Evolutionary conservation across 768 basidiomycete genomes (phyloP), one percentile per base, ranked within the genome.

Genomic region (Tricholoma hemisulphureum): DNA sequence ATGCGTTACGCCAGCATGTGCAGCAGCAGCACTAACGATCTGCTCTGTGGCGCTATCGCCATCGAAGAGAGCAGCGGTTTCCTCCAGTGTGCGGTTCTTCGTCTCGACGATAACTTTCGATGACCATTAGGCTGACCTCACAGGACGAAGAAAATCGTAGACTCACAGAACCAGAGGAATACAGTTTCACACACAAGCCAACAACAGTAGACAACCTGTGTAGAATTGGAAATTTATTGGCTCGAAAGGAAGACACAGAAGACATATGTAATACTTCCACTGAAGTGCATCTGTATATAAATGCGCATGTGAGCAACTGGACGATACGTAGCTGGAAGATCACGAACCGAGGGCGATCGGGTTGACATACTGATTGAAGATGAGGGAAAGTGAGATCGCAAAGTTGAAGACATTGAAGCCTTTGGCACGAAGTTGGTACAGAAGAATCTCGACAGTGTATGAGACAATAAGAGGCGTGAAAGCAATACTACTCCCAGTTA

Each of bases 341-440:
- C 35, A 65, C 69, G 45, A 53, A 69, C 70, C 78, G 41, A 92
- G 76, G 31, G 89, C 90, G 69, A 91, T 82, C 32, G 91, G 92
- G 77, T 93, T 93, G 70, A 87, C 84, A 67, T 93, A 91, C 73
- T 92, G 91, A 70, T 93, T 93, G 74, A 95, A 91, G 71, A 95
- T 89, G 63, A 94, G 84, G 6, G 91, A 82, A 55, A 88, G 63
- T 11, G 89, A 91, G 69, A 91, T 83, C 58, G 82, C 74, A 69
- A 94, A 88, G 73, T 84, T 89, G 80, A 93, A 91, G 55, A 93
- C 66, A 62, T 81, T 88, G 77, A 91, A 86, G 54, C 92, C 91
- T 78, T 93, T 94, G 62, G 91, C 91, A 70, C 93, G 91, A 56
- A 95, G 77, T 28, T 77, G 73, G 76, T 81, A 93, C 5, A 93